Base-by-base conservation (phyloP, 1,139 yeast genomes). In the Kodamaea sp. region DNA sequence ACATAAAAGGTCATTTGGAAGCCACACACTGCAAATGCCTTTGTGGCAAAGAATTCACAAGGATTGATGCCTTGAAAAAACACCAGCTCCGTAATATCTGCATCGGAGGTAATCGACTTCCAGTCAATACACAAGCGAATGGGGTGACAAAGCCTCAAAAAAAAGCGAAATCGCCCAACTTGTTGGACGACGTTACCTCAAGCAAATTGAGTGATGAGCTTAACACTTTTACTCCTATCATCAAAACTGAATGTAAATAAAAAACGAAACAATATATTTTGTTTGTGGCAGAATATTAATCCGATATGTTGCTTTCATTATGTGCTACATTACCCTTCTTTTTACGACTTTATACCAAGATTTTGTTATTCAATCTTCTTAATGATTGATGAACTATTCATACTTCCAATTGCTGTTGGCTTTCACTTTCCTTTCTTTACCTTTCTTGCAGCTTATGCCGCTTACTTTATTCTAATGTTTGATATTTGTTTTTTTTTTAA, bases 11-110 rank as follows among this genome's bases (percentile, higher is more conserved):
- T 15, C 99, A 94, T 55, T 74, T 79, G 44, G 90, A 84, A 43
- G 79, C 84, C 46, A 79, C 82, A 32, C 83, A 77, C 52, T 68
- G 72, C 43, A 70, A 68, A 34, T 94, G 99, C 62, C 84, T 84
- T 0, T 94, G 98, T 64, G 97, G 97, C 12, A 90, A 89, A 63
- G 84, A 83, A 45, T 94, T 92, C 63, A 82, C 94, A 5, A 72
- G 97, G 42, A 81, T 85, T 41, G 97, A 92, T 63, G 96, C 97
- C 0, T 67, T 90, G 58, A 80, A 79, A 48, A 78, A 92, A 46
- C 99, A 92, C 57, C 72, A 87, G 49, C 73, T 79, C 37, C 71
- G 96, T 51, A 79, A 81, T 67, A 88, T 85, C 34, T 90, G 96
- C 58, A 59, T 65, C 30, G 95, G 94, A 23, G 92, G 88, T 5